These are phyloP conservation scores for Friedmanniomyces endolithicus DNA, from an alignment of 495 filamentous ascomycete genomes.

Conservation along the genomic window DNA sequence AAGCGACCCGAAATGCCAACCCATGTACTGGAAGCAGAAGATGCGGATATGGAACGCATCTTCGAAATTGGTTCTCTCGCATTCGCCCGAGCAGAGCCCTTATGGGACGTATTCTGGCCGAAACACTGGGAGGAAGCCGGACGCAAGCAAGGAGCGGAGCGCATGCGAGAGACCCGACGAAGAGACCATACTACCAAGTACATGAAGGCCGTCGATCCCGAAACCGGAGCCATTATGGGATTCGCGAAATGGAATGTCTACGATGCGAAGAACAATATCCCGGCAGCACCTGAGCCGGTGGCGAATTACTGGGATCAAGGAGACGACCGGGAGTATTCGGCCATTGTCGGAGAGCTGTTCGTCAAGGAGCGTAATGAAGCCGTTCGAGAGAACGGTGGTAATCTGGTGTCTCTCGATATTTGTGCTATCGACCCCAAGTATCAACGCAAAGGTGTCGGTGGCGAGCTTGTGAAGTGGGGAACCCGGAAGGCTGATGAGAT, in stretches of 20 bases:
- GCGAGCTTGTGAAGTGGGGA: conserved; percentile 33
- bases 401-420: conserved; percentile 13
- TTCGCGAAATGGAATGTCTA: conserved; percentile 16
- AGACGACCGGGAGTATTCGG: conserved; percentile 1
- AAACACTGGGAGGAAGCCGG: conserved; percentile 8
- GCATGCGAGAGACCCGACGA: conserved; percentile 4
- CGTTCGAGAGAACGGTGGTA: conserved; percentile 1
- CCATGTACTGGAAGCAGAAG: conserved; percentile 6
- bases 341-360: not conserved
- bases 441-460: conserved; percentile 12
- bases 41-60: conserved; percentile 15
- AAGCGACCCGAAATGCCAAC: not conserved
- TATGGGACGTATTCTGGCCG: conserved; percentile 7
- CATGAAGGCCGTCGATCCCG: conserved; percentile 12
- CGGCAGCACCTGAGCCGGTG: not conserved
- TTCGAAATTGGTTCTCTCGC: conserved; percentile 12
- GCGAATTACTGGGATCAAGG: conserved; percentile 8
- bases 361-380: conserved; percentile 3
- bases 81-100: conserved; percentile 8
- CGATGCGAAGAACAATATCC: not conserved
- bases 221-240: conserved; percentile 11
- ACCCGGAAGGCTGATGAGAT: conserved; percentile 32
- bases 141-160: conserved; percentile 8
- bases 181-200: conserved; percentile 2
- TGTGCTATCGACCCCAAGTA: conserved; percentile 14